Base-by-base conservation (phyloP, 129 eudicot species). In the Dittrichia graveolens region DNA sequence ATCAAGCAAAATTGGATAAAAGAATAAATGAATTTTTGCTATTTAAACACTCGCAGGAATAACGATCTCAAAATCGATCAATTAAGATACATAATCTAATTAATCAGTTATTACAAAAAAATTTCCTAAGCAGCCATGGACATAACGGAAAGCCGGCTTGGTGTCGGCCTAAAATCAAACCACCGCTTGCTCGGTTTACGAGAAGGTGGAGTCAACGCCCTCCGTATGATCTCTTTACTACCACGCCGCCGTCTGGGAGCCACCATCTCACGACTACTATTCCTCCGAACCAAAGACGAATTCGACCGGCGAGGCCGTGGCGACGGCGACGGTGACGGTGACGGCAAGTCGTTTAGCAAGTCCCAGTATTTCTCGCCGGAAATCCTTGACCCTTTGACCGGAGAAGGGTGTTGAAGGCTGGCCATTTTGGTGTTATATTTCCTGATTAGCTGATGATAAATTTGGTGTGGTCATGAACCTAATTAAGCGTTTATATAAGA, bases 61-160 rank as follows among this genome's bases (percentile, higher is more conserved):
- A 19, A 72, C 15, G 3, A 59, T 72, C 68, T 18, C 37, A 37
- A 67, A 37, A 54, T 64, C 50, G 19, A 8, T 47, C 50, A 40
- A 8, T 47, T 10, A 69, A 40, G 69, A 19, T 1, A 61, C 46
- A 24, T 15, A 45, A 76, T 55, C 24, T 7, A 48, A 78, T 47
- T 49, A 2, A 41, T 59, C 42, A 38, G 31, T 43, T 0, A 69
- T 39, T 65, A 15, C 38, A 50, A 11, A 15, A 40, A 4, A 10
- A 53, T 14, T 6, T 12, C 75, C 75, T 78, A 62, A 61, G 10
- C 64, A 67, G 75, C 86, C 78, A 67, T 71, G 42, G 97, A 85
- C 97, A 83, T 88, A 54, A 61, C 79, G 44, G 89, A 85, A 37
- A 91, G 91, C 14, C 91, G 85, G 69, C 95, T 91, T 3, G 95